A percentile compares a stretch with the other conserved stretches of the same genome.
Conservation (phyloP, 495 filamentous ascomycete genomes). For the Trypethelium eluteriae region DNA sequence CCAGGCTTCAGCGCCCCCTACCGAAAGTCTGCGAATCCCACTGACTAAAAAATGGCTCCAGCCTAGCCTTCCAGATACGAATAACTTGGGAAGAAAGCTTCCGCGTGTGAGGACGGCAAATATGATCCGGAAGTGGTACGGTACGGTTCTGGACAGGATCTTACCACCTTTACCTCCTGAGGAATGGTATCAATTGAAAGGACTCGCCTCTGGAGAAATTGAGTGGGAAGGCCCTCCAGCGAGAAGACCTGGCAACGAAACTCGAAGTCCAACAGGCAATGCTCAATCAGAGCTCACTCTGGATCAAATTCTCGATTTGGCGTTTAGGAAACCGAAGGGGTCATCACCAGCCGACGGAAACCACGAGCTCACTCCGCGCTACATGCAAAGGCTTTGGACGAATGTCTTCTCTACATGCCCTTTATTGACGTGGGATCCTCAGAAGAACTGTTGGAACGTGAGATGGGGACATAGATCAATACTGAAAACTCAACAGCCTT, state of each 20-base stretch:
- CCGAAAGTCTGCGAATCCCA: slow-evolving; percentile 10
- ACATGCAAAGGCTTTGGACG: slow-evolving; percentile 43
- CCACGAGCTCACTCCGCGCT: slow-evolving; percentile 39
- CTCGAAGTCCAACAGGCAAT: background rate
- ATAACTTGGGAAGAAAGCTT: slow-evolving; percentile 9
- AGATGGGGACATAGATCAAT: slow-evolving; percentile 26
- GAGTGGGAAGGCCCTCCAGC: slow-evolving; percentile 41
- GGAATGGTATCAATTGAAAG: slow-evolving; percentile 57
- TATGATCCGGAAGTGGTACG: slow-evolving; percentile 56
- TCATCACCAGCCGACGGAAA: background rate
- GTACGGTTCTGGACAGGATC: slow-evolving; percentile 44
- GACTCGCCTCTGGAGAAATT: slow-evolving; percentile 47
- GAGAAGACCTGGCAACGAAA: slow-evolving; percentile 19
- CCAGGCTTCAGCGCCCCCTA: slow-evolving; percentile 14
- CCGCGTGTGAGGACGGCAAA: slow-evolving; percentile 37
- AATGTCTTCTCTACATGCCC: slow-evolving; percentile 40
- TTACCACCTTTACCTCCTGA: slow-evolving; percentile 63
- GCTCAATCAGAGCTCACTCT: background rate
- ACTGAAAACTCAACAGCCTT: background rate
- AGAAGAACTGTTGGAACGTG: slow-evolving; percentile 22
- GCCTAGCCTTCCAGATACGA: background rate
- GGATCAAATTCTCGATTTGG: slow-evolving; percentile 17
- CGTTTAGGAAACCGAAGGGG: background rate
- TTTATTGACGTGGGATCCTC: slow-evolving; percentile 28
- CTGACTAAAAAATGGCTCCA: background rate